phyloP scores from a whole-genome alignment of 768 basidiomycete species.

The Polyporus arcularius region DNA sequence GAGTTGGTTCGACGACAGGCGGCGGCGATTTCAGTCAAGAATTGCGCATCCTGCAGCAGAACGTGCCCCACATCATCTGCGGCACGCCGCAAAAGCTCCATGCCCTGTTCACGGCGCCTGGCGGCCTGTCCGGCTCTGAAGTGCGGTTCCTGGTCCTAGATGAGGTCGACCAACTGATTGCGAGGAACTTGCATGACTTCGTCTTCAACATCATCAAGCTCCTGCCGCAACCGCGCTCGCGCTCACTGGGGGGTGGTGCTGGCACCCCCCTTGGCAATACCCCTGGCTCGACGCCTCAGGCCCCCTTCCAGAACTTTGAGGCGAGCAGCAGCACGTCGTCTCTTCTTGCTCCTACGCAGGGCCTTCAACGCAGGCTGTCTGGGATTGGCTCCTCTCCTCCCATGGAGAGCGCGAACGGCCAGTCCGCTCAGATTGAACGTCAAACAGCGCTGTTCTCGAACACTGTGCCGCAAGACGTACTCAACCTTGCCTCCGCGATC shows the following conservation, averaged over 20 bases:
- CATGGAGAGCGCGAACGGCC: constrained; percentile 36
- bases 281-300: constrained; percentile 34
- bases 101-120: constrained; percentile 81
- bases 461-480: constrained; percentile 96
- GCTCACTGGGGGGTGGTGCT: constrained; percentile 43
- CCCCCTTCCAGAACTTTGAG: constrained; percentile 42
- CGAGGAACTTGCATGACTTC: constrained; percentile 93
- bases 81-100: constrained; percentile 97
- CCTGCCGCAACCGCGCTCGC: constrained; percentile 84
- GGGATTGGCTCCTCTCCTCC: constrained; percentile 45
- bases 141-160: constrained; percentile 94
- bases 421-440: constrained; percentile 58
- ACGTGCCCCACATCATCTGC: constrained; percentile 92
- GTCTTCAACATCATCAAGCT: constrained; percentile 93
- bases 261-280: constrained; percentile 40
- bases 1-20: constrained; percentile 74
- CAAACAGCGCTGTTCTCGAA: constrained; percentile 97
- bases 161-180: constrained; percentile 97
- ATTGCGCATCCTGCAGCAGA: constrained; percentile 82
- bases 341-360: constrained; percentile 37
- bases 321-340: constrained; percentile 26
- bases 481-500: constrained; percentile 91
- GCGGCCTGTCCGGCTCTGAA: constrained; percentile 78
- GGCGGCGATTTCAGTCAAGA: constrained; percentile 70
- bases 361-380: constrained; percentile 57